A percentile compares a stretch with the other conserved stretches of the same genome.
Conservation (phyloP, 192 early-diverging fungal genomes). For the Dissophora ornata region DNA sequence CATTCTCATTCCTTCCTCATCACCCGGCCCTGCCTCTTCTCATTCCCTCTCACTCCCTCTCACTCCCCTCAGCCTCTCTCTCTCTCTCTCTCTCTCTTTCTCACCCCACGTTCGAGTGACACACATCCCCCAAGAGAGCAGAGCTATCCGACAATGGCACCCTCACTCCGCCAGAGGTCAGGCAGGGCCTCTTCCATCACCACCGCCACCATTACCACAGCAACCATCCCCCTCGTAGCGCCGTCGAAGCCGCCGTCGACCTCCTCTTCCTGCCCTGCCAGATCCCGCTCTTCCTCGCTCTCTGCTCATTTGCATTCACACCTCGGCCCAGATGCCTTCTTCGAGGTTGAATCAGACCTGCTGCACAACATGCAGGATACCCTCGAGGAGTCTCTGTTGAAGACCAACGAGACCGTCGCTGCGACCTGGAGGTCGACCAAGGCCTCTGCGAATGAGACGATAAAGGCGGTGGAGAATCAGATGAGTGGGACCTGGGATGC, state of each 20-base stretch:
- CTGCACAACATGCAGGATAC: conserved; percentile 50
- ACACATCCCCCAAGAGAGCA: no score
- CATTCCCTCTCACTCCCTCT: neutral
- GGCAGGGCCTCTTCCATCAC: conserved; percentile 12
- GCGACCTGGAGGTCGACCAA: conserved; percentile 67
- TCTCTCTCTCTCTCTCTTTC: neutral
- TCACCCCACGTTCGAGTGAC: neutral
- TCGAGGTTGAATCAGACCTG: conserved; percentile 48
- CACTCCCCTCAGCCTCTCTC: neutral
- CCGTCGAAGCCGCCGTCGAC: neutral
- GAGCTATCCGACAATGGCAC: conserved; percentile 16
- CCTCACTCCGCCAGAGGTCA: conserved; percentile 40
- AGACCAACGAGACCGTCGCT: conserved; percentile 42
- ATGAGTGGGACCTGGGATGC: conserved; percentile 68
- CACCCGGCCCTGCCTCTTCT: neutral
- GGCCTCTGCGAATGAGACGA: conserved; percentile 61
- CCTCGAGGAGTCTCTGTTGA: conserved; percentile 36
- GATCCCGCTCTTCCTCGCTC: conserved; percentile 1
- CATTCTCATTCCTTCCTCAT: neutral
- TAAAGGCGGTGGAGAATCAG: conserved; percentile 62
- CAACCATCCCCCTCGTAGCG: conserved; percentile 4
- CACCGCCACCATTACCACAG: conserved; percentile 4
- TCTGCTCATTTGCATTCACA: neutral
- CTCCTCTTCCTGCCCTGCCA: neutral
- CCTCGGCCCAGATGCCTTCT: conserved; percentile 25